Conservation (phyloP, 2,329 filamentous ascomycete species). For the Cadophora gregata region DNA sequence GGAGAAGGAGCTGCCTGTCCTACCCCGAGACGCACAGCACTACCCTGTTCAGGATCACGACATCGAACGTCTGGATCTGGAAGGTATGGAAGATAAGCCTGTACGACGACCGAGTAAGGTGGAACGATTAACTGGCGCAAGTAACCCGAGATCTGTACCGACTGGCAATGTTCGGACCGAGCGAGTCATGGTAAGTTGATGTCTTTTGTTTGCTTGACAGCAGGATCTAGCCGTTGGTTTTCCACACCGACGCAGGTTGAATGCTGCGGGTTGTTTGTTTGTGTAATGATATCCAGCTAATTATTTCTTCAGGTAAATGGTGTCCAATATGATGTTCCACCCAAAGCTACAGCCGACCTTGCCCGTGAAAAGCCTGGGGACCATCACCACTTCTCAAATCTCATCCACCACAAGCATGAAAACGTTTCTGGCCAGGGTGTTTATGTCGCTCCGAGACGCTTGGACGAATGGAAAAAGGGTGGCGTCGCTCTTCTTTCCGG, state of each 20-base stretch:
- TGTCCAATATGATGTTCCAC: conserved; percentile 32
- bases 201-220: neutral
- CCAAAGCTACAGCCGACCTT: conserved; percentile 27
- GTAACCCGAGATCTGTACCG: conserved; percentile 22
- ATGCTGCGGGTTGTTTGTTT: neutral
- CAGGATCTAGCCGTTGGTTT: too few species aligned
- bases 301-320: conserved; percentile 30
- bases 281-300: neutral
- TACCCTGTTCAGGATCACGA: conserved; percentile 14
- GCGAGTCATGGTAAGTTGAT: conserved; percentile 30
- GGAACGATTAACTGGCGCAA: conserved; percentile 40
- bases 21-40: conserved; percentile 24
- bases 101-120: conserved; percentile 41
- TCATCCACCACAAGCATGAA: conserved; percentile 41
- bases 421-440: conserved; percentile 55
- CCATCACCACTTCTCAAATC: conserved; percentile 39
- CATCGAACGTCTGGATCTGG: conserved; percentile 25
- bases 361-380: conserved; percentile 27
- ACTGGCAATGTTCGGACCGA: conserved; percentile 32
- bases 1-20: conserved; percentile 35
- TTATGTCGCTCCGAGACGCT: conserved; percentile 64
- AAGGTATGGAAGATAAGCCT: conserved; percentile 33
- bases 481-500: conserved; percentile 66
- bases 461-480: conserved; percentile 77
- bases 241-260: too few species aligned